Conservation (phyloP, 345 rosid genomes). For the Brassica rapa region DNA sequence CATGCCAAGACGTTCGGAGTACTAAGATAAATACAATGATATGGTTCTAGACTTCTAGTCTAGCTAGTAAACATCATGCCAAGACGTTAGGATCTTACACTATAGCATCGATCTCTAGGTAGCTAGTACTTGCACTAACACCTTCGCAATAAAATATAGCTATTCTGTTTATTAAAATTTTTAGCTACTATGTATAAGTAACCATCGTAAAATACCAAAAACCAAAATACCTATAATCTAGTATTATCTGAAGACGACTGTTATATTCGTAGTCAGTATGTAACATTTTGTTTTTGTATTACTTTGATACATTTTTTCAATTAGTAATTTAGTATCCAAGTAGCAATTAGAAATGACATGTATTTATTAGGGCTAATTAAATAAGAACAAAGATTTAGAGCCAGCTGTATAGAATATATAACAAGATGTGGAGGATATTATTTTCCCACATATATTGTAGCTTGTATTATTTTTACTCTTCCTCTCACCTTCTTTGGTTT, state of each 20-base stretch:
- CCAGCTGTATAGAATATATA: constrained; percentile 39
- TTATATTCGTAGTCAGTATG: not conserved
- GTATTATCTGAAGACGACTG: not conserved
- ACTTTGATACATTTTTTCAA: not conserved
- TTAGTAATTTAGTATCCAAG: not conserved
- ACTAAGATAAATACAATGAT: not conserved
- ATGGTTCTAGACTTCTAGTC: not conserved
- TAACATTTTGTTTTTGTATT: not conserved
- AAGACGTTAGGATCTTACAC: not conserved
- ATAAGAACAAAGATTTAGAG: constrained; percentile 12
- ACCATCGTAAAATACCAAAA: not conserved
- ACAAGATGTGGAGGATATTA: constrained; percentile 22
- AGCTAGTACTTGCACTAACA: not conserved
- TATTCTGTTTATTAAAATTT: not conserved
- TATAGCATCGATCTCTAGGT: not conserved
- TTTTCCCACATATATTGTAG: constrained; percentile 22
- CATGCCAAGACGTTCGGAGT: not conserved
- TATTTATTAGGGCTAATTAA: constrained; percentile 4
- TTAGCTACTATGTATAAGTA: not conserved
- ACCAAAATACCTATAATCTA: not conserved
- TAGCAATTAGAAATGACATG: not conserved
- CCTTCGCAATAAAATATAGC: not conserved
- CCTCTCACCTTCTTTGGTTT: constrained; percentile 12
- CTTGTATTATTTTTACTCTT: constrained; percentile 32
- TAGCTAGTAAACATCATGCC: not conserved